phyloP scores from a whole-genome alignment of 2,329 filamentous ascomycete genomes.

The Pseudogymnoascus sp. region DNA sequence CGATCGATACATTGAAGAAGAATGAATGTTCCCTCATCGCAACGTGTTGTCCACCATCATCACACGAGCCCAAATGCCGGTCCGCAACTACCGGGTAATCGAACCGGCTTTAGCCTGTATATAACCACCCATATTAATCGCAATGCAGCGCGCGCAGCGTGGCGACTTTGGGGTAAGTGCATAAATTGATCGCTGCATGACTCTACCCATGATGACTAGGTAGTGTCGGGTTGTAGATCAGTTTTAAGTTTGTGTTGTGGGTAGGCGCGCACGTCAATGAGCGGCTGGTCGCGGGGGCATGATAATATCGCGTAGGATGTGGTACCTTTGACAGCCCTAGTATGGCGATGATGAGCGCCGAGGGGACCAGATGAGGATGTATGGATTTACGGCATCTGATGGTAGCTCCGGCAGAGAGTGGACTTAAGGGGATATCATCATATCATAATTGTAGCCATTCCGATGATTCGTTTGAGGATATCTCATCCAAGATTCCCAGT shows the following conservation, averaged over 20 bases:
- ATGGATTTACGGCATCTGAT: neutral
- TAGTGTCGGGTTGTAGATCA: neutral
- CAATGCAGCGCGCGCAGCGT: neutral
- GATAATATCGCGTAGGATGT: neutral
- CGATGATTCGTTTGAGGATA: neutral
- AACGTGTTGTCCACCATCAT: slow-evolving; percentile 2
- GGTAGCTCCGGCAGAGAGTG: neutral
- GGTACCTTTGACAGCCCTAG: neutral
- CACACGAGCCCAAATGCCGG: neutral
- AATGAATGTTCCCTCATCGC: neutral
- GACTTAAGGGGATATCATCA: neutral
- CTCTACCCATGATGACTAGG: neutral
- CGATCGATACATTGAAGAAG: neutral
- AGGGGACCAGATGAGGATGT: neutral
- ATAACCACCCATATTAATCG: neutral
- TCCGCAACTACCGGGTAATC: slow-evolving; percentile 1
- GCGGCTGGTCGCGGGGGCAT: neutral
- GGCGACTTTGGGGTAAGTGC: neutral
- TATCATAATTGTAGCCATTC: neutral
- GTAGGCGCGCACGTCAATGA: neutral
- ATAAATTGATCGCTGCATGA: neutral
- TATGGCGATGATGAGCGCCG: neutral
- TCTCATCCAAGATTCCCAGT: neutral
- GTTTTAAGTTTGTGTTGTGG: neutral
- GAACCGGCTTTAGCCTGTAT: neutral